These are phyloP conservation scores for Melampsora allii-populina DNA, from an alignment of 1,284 basidiomycete genomes.

Conservation along the genomic window DNA sequence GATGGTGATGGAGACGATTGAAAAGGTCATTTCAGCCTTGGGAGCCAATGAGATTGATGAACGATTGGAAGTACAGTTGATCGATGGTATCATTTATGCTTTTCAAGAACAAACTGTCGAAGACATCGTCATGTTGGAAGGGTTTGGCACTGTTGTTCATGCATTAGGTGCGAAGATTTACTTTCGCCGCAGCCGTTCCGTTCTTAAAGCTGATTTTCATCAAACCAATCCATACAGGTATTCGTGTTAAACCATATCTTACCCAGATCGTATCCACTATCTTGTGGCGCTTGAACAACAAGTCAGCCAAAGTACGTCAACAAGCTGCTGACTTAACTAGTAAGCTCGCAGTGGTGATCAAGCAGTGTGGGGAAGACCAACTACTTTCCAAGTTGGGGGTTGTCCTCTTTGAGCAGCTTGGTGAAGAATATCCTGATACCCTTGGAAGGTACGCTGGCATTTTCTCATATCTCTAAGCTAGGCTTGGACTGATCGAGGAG, in stretches of 20 bases:
- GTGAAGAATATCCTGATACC: slow-evolving; percentile 98
- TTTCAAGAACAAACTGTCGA: slow-evolving; percentile 99
- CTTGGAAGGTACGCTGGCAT: slow-evolving; percentile 63
- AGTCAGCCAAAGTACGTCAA: slow-evolving; percentile 97
- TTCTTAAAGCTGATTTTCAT: not conserved
- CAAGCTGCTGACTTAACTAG: slow-evolving; percentile 96
- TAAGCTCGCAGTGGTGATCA: slow-evolving; percentile 92
- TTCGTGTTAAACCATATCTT: slow-evolving; percentile 97
- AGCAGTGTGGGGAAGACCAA: slow-evolving; percentile 95
- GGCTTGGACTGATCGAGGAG: not conserved
- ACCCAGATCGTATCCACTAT: slow-evolving; percentile 99
- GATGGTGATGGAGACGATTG: slow-evolving; percentile 99
- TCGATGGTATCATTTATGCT: slow-evolving; percentile 98
- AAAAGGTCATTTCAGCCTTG: slow-evolving; percentile 85
- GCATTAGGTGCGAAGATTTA: slow-evolving; percentile 63
- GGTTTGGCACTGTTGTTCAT: slow-evolving; percentile 94
- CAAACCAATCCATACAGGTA: slow-evolving; percentile 57
- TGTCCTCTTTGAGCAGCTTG: slow-evolving; percentile 96
- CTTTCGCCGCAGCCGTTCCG: not conserved
- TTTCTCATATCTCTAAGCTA: not conserved
- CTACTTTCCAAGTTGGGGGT: slow-evolving; percentile 93
- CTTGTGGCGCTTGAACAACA: slow-evolving; percentile 98
- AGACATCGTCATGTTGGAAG: slow-evolving; percentile 98
- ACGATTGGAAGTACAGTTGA: slow-evolving; percentile 83
- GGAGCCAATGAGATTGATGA: slow-evolving; percentile 97